Base-by-base conservation (phyloP, 257 asterid species). In the Jasminum sambac region DNA sequence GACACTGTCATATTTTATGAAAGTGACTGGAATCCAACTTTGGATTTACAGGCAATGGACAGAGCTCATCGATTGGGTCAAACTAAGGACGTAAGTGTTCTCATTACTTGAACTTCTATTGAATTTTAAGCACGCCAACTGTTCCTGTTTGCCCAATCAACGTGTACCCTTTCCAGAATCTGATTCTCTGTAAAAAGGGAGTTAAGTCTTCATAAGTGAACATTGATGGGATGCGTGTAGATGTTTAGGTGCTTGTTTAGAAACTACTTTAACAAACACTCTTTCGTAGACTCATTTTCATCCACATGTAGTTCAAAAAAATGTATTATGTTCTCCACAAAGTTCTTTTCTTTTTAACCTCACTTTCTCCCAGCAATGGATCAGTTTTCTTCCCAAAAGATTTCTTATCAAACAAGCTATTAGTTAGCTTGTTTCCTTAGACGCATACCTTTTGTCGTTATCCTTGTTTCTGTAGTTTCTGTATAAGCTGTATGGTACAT, bases 1-100 rank as follows among this genome's bases (percentile, higher is more conserved):
- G 98, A 94, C 77, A 91, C 99, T 2, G 99, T 94, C 76, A 94
- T 94, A 81, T 94, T 94, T 72, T 94, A 94, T 72, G 99, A 94
- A 81, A 94, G 97, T 78, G 99, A 94, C 83, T 94, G 99, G 99
- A 94, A 94, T 77, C 99, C 99, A 13, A 91, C 99, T 64, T 76
- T 94, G 80, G 99, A 94, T 85, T 82, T 91, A 36, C 99, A 94
- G 80, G 99, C 99, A 36, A 91, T 91, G 97, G 99, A 94, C 74
- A 85, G 99, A 82, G 97, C 98, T 64, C 99, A 94, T 79, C 91
- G 99, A 70, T 85, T 94, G 66, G 99, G 99, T 52, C 99, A 94
- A 83, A 94, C 99, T 65, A 91, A 88, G 77, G 88, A 91, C 76
- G 99, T 91, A 52, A 75, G 88, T 84, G 67, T 62, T 58, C 65